Base-by-base conservation (phyloP, 1,284 basidiomycete genomes). In the Ceratobasidium papillatum region DNA sequence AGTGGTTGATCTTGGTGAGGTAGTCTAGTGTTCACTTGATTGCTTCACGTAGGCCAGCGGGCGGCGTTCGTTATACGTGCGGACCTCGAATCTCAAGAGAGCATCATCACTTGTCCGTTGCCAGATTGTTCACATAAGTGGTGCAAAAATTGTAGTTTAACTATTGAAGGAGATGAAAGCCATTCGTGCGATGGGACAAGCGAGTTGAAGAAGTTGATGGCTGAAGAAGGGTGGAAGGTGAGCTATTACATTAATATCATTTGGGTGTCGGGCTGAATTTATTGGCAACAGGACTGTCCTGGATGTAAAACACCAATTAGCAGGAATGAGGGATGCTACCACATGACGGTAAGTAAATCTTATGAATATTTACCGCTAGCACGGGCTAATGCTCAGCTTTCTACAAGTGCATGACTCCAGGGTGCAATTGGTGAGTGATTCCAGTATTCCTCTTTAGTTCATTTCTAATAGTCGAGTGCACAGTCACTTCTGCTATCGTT, bases 161-260 rank as follows among this genome's bases (percentile, higher is more conserved):
- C 74, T 2, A 52, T 76, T 0, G 75, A 75, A 41, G 71, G 51
- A 14, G 73, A 52, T 17, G 74, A 66, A 11, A 52, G 14, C 8
- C 76, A 77, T 36, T 75, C 76, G 19, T 77, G 76, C 43, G 76
- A 77, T 63, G 76, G 76, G 9, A 66, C 76, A 1, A 61, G 38
- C 25, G 76, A 77, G 45, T 61, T 77, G 38, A 68, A 73, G 22
- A 71, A 59, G 36, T 30, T 75, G 45, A 75, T 77, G 56, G 51
- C 54, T 25, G 30, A 2, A 9, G 43, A 77, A n/a, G 71, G 71
- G 12, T 77, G 76, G 76, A 77, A 77, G 64, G 49, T 77, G 65
- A 56, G 68, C 54, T 30, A 49, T 32, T 12, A 22, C 32, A 22
- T 22, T 7, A 8, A 52, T 5, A 56, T 30, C 34, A 17, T 9